Evolutionary conservation across 805 yeast genomes (phyloP), one percentile per base, ranked within the genome.

Genomic region (Candida insectalens): DNA sequence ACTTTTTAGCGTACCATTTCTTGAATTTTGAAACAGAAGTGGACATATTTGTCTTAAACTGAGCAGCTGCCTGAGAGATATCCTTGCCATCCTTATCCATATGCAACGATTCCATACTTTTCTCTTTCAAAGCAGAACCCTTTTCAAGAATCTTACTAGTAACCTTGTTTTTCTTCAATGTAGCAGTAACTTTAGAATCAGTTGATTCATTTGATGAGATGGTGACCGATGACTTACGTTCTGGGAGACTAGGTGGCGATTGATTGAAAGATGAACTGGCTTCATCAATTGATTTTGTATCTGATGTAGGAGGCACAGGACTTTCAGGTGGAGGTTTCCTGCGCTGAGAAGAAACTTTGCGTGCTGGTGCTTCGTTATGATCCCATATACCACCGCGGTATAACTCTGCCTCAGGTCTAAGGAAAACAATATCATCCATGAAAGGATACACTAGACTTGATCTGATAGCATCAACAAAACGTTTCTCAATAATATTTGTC

Each of bases 321-420:
- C 10, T 35, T 23, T 7, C 19, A 7, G 3, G 34, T 21, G 26
- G 19, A 14, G 12, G 8, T 13, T n/a, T n/a, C 14, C 6, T 17
- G n/a, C n/a, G n/a, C n/a, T n/a, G n/a, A n/a, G n/a, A n/a, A n/a
- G n/a, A n/a, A n/a, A n/a, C n/a, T n/a, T n/a, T n/a, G n/a, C n/a
- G n/a, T n/a, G n/a, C n/a, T n/a, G n/a, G n/a, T 14, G 13, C 7
- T 8, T 12, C 47, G 0, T 55, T 36, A 16, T 64, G 63, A 42
- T 80, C 87, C 97, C 97, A 89, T 17, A 89, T 74, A 13, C 98
- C 98, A 33, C 96, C 98, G 42, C 96, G 70, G 53, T 76, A 92
- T 10, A 84, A 56, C 42, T 84, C 94, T 26, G 58, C 66, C 2
- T 59, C 55, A 0, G 96, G 76, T 35, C 72, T 63, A 48, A 66